phyloP scores from a whole-genome alignment of 2,329 filamentous ascomycete species.

The Atkinsonella hypoxylon region DNA sequence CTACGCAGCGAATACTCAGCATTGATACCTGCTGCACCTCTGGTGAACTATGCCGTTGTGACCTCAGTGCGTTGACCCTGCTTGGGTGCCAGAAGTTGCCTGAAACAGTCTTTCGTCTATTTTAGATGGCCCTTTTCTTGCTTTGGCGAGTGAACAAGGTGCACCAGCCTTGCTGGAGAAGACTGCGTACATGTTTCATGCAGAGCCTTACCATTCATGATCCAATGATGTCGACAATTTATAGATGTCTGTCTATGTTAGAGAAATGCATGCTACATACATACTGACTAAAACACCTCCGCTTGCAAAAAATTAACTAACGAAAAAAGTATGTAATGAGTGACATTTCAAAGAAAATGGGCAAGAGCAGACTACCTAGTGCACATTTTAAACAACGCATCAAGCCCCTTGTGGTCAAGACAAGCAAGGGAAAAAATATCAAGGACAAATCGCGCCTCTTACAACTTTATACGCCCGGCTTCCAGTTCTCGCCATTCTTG shows the following conservation, averaged over 20 bases:
- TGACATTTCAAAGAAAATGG: background rate
- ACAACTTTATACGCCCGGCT: slow-evolving; percentile 60
- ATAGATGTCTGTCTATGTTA: background rate
- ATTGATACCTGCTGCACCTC: too few relatives aligned
- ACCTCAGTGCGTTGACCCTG: too few relatives aligned
- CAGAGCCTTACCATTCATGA: too few relatives aligned
- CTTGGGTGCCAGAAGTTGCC: too few relatives aligned
- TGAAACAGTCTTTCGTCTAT: too few relatives aligned
- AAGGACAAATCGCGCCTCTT: slow-evolving; percentile 2
- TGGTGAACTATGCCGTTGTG: too few relatives aligned
- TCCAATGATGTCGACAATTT: background rate
- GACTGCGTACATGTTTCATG: too few relatives aligned
- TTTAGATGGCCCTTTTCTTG: too few relatives aligned
- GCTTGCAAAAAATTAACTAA: background rate
- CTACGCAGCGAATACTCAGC: background rate
- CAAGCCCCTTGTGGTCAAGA: too few relatives aligned
- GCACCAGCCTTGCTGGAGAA: too few relatives aligned
- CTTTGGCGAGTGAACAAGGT: too few relatives aligned
- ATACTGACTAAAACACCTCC: background rate
- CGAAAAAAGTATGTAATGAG: background rate
- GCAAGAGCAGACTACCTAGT: too few relatives aligned
- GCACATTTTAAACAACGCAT: background rate
- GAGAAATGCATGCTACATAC: background rate
- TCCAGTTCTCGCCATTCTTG: slow-evolving; percentile 58
- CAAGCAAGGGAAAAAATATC: background rate